Percentiles rank a stretch among this genome's conserved stretches.
These are phyloP conservation scores for Nannizzia gypsea DNA, from an alignment of 2,329 filamentous ascomycete genomes.

Conservation along the genomic window DNA sequence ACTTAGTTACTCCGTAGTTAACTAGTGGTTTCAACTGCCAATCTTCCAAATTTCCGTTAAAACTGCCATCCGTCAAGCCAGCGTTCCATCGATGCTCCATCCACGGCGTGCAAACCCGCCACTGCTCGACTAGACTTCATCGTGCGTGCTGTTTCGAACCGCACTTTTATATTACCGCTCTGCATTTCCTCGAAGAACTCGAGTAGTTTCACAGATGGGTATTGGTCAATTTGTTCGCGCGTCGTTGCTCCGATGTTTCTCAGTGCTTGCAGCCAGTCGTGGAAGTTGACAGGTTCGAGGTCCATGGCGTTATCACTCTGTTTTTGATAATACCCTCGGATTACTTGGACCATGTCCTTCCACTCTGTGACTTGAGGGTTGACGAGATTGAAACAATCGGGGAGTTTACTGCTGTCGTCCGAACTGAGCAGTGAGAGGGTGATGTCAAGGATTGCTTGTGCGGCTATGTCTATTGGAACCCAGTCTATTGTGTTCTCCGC, in stretches of 20 bases:
- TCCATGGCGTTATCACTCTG: not conserved
- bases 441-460: not conserved
- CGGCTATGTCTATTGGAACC: slow-evolving; percentile 34
- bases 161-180: not conserved
- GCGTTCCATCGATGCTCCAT: not conserved
- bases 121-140: not conserved
- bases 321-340: not conserved
- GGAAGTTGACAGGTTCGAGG: not conserved
- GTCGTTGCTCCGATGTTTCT: not conserved
- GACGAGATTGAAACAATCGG: not conserved
- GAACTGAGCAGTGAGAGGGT: not conserved
- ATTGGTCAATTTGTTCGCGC: not conserved
- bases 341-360: not conserved
- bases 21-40: no score
- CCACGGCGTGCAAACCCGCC: not conserved
- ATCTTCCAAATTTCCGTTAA: not conserved
- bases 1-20: no score
- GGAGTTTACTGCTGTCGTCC: not conserved
- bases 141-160: not conserved
- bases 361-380: not conserved
- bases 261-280: not conserved
- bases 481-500: slow-evolving; percentile 38
- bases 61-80: not conserved
- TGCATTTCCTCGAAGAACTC: not conserved
- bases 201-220: not conserved